phyloP scores from a whole-genome alignment of 2,329 filamentous ascomycete species.

The Penicillium sp. region DNA sequence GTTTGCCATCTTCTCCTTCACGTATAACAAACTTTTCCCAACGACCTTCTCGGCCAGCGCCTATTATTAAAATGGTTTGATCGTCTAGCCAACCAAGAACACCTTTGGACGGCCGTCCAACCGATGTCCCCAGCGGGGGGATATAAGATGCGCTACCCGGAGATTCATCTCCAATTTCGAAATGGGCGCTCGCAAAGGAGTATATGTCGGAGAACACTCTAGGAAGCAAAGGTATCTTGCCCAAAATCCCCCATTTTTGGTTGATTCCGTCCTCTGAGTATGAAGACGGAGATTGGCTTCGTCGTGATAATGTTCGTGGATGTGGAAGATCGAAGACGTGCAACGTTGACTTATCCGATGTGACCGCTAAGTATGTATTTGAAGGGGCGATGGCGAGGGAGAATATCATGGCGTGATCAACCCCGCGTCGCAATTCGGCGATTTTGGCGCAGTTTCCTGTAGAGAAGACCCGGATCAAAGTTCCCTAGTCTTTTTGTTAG shows the following conservation, averaged over 20 bases:
- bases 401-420: slow-evolving; percentile 83
- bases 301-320: slow-evolving; percentile 29
- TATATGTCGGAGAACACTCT: slow-evolving; percentile 86
- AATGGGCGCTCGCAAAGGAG: slow-evolving; percentile 74
- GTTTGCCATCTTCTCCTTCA: slow-evolving; percentile 64
- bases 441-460: slow-evolving; percentile 76
- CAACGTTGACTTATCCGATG: slow-evolving; percentile 92
- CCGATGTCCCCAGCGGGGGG: slow-evolving; percentile 51
- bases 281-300: slow-evolving; percentile 32
- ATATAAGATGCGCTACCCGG: slow-evolving; percentile 38
- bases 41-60: slow-evolving; percentile 72
- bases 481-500: slow-evolving; percentile 56
- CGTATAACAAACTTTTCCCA: slow-evolving; percentile 83
- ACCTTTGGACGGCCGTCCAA: slow-evolving; percentile 68
- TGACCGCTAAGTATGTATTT: slow-evolving; percentile 77
- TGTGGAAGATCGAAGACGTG: slow-evolving; percentile 84
- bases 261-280: slow-evolving; percentile 47
- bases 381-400: slow-evolving; percentile 83
- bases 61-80: slow-evolving; percentile 68
- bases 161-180: slow-evolving; percentile 76
- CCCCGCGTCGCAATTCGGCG: slow-evolving; percentile 79
- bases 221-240: slow-evolving; percentile 79
- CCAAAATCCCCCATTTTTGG: slow-evolving; percentile 81
- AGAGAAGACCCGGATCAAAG: slow-evolving; percentile 79
- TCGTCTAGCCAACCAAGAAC: slow-evolving; percentile 81